These are phyloP conservation scores for Paracoccidioides lutzii DNA, from an alignment of 2,329 filamentous ascomycete genomes.

Conservation along the genomic window DNA sequence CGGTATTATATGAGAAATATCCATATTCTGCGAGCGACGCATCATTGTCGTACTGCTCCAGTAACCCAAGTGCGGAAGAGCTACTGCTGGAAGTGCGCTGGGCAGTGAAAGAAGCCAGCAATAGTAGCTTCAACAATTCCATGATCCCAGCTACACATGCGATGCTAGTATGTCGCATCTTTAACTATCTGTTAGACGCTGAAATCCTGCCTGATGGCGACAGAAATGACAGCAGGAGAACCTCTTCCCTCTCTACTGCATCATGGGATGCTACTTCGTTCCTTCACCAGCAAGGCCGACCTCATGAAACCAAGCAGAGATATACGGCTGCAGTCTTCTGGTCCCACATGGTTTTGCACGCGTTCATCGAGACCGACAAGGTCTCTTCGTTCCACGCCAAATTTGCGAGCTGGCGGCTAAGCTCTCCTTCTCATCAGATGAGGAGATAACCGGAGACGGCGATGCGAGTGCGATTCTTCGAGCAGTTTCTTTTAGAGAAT, in stretches of 20 bases:
- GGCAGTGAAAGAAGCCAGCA: neutral
- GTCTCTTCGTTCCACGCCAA: neutral
- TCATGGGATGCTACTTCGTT: neutral
- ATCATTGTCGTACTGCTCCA: neutral
- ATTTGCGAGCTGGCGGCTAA: neutral
- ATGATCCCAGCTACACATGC: neutral
- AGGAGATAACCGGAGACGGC: neutral
- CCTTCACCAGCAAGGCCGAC: neutral
- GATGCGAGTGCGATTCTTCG: conserved; percentile 8
- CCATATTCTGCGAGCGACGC: neutral
- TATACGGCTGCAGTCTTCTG: conserved; percentile 19
- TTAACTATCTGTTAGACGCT: neutral
- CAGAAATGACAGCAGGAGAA: neutral
- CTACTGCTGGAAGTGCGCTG: conserved; percentile 1
- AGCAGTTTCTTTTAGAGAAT: conserved; percentile 11
- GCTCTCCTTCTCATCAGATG: neutral
- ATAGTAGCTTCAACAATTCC: neutral
- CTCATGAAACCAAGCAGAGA: conserved; percentile 4
- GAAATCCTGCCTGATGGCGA: neutral
- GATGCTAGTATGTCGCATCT: neutral
- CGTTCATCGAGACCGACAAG: conserved; percentile 1
- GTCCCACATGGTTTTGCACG: conserved; percentile 16
- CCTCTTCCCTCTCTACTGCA: neutral
- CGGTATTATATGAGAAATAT: neutral
- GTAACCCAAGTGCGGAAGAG: neutral